A percentile compares a stretch with the other conserved stretches of the same genome.
phyloP scores from a whole-genome alignment of 106 monocot genomes.

The Acorus gramineus region DNA sequence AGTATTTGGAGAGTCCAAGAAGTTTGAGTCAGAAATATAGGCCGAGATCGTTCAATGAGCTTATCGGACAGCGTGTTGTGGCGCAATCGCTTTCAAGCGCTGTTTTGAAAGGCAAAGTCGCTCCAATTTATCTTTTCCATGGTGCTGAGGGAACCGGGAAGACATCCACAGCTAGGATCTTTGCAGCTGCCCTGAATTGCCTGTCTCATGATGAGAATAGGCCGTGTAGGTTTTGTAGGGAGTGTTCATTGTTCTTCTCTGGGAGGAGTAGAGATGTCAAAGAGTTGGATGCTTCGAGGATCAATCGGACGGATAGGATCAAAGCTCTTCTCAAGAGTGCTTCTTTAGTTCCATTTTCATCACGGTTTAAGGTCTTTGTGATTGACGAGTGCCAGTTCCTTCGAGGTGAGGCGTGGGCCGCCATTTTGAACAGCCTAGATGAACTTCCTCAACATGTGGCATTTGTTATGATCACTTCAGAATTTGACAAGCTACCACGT shows the following conservation, averaged over 20 bases:
- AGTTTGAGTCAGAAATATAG: slow-evolving; percentile 86
- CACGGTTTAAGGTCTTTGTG: slow-evolving; percentile 69
- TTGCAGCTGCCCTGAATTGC: slow-evolving; percentile 88
- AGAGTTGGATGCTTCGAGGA: slow-evolving; percentile 65
- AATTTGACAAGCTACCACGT: slow-evolving; percentile 53
- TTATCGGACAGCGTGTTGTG: slow-evolving; percentile 73
- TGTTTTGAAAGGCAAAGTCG: slow-evolving; percentile 58
- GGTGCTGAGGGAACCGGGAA: slow-evolving; percentile 88
- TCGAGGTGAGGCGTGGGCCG: slow-evolving; percentile 51
- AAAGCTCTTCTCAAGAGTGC: slow-evolving; percentile 63
- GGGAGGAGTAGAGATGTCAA: slow-evolving; percentile 80
- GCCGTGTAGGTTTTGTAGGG: slow-evolving; percentile 79
- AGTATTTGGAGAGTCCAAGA: slow-evolving; percentile 47
- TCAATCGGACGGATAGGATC: slow-evolving; percentile 54
- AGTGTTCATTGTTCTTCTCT: slow-evolving; percentile 68
- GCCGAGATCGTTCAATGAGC: slow-evolving; percentile 72
- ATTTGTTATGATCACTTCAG: slow-evolving; percentile 82
- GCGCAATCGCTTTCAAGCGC: slow-evolving; percentile 65
- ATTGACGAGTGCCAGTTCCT: slow-evolving; percentile 88
- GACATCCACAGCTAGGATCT: slow-evolving; percentile 82
- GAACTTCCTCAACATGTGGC: slow-evolving; percentile 34
- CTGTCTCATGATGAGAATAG: slow-evolving; percentile 52
- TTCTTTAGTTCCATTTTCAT: slow-evolving; percentile 48
- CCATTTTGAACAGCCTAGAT: slow-evolving; percentile 64
- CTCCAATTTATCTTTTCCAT: slow-evolving; percentile 86